Conservation (phyloP, 1,284 basidiomycete genomes). For the Phylloporus sp. region DNA sequence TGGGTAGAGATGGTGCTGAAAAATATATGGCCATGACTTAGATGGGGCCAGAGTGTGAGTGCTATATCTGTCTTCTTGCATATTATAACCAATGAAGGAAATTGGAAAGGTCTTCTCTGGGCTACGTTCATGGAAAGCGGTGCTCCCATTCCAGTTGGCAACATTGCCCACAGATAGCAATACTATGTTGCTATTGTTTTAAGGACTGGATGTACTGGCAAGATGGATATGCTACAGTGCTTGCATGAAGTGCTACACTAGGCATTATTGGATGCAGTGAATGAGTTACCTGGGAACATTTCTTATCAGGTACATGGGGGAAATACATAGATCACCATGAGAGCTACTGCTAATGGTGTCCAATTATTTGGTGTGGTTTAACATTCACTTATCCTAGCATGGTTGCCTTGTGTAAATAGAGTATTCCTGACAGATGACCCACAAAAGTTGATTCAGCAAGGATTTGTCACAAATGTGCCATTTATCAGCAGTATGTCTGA, state of each 20-base stretch:
- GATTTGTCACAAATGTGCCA: conserved; percentile 48
- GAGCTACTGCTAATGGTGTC: background rate
- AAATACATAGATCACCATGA: too few species aligned
- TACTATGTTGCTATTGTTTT: conserved; percentile 21
- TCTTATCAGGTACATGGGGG: background rate
- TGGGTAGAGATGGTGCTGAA: background rate
- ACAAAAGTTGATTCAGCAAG: conserved; percentile 41
- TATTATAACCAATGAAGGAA: conserved; percentile 29
- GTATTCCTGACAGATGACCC: conserved; percentile 49
- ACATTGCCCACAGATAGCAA: conserved; percentile 24
- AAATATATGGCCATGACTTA: background rate
- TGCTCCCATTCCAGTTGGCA: conserved; percentile 1
- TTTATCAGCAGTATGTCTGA: conserved; percentile 42
- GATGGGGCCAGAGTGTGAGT: conserved; percentile 38
- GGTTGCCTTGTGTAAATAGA: conserved; percentile 56
- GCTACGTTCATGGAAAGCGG: conserved; percentile 41
- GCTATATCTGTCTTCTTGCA: conserved; percentile 35
- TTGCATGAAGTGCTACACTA: conserved; percentile 17
- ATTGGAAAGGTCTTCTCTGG: conserved; percentile 33
- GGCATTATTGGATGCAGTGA: background rate
- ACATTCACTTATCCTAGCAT: conserved; percentile 46
- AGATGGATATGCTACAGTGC: conserved; percentile 35
- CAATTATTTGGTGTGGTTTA: background rate
- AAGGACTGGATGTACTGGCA: conserved; percentile 21
- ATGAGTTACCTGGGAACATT: background rate